Base-by-base conservation (phyloP, 768 basidiomycete species). In the Lentinula sp. region DNA sequence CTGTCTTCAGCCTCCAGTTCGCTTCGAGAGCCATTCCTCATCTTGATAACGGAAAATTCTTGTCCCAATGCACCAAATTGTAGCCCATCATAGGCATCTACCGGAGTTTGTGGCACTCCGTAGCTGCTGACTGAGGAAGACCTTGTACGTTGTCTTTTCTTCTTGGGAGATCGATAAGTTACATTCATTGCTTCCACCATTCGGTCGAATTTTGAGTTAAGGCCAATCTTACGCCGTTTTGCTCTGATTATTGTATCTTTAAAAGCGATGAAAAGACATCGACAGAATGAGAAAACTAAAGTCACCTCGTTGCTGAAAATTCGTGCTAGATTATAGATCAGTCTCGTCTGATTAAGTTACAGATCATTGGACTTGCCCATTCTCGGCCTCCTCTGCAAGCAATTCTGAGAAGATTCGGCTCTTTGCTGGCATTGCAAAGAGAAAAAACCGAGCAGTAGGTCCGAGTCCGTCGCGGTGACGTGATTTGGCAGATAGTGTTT, bases 151-250 rank as follows among this genome's bases (percentile, higher is more conserved):
- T 63, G 65, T n/a, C 67, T 54, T 39, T 56, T 66, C 49, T 57
- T 64, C 49, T 57, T 64, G 48, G 72, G 66, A 54, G 61, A 67
- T 58, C 71, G 65, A 63, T 72, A 68, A 43, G 74, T 68, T n/a
- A 73, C 63, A 58, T 81, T 78, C 74, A 88, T 83, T 2, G 80
- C 76, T 55, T 83, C 77, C 34, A 89, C 72, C 88, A 91, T 90
- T 48, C 76, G 76, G 69, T 90, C 88, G 65, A 84, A 88, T 42
- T 81, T 80, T 37, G 78, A 69, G 64, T 89, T 90, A 53, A 85
- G 71, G 7, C 79, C 79, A 40, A 65, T 73, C 65, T 74, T 82
- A 28, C 76, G 77, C 18, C 84, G 80, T 64, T 85, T 89, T n/a
- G 67, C 57, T 34, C 67, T 64, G 46, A 16, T 18, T 4, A 0